These are phyloP conservation scores for Rhynchospora tenuis DNA, from an alignment of 176 grass and related monocot genomes.

Conservation along the genomic window DNA sequence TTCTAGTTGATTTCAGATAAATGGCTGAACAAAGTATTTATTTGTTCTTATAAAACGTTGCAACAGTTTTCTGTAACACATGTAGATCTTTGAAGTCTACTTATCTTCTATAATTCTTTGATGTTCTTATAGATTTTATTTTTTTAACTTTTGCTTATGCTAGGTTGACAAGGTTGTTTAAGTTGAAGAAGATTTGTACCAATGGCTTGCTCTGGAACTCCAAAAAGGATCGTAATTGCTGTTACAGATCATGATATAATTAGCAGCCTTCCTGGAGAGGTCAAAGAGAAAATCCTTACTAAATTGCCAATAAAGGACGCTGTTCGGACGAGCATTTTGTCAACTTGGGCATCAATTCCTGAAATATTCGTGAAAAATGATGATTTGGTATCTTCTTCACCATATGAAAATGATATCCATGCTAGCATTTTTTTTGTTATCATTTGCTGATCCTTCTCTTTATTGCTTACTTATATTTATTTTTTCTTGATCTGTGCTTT, in stretches of 20 bases:
- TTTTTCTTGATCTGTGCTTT: not conserved
- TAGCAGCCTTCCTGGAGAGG: not conserved
- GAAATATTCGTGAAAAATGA: not conserved
- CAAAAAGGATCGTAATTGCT: not conserved
- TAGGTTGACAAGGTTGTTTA: not conserved
- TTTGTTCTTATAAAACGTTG: too few species aligned
- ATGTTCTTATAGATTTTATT: too few species aligned
- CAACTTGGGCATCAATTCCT: slow-evolving; percentile 1
- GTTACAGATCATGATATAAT: not conserved
- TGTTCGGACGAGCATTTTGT: not conserved
- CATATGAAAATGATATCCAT: too few species aligned
- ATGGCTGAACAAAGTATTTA: too few species aligned
- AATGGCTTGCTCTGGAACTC: not conserved
- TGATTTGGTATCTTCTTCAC: too few species aligned
- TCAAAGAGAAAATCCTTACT: slow-evolving; percentile 8
- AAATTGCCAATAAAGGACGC: slow-evolving; percentile 5
- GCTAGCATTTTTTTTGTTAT: too few species aligned
- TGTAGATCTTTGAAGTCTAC: too few species aligned
- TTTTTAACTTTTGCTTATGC: not conserved
- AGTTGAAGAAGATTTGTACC: not conserved
- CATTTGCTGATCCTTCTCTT: too few species aligned
- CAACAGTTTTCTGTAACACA: too few species aligned
- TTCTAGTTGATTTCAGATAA: too few species aligned
- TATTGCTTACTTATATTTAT: not conserved
- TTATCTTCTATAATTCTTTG: too few species aligned